Conservation (phyloP, 2,329 filamentous ascomycete genomes). For the Chrysosporium queenslandicum region DNA sequence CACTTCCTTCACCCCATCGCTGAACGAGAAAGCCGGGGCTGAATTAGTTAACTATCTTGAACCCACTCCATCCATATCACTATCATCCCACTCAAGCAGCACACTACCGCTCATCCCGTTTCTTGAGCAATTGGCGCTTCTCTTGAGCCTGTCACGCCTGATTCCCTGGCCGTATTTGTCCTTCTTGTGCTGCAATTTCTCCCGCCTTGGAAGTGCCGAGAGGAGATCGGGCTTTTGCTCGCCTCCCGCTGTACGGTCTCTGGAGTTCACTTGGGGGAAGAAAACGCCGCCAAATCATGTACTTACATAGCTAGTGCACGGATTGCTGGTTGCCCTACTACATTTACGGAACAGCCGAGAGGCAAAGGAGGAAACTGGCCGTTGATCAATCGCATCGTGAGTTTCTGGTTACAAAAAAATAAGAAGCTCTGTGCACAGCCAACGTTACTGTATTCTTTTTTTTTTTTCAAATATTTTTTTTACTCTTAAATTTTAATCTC, state of each 20-base stretch:
- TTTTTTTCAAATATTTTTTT: not conserved
- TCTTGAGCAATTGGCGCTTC: not conserved
- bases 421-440: not conserved
- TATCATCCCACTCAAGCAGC: not conserved
- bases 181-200: not conserved
- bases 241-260: not conserved
- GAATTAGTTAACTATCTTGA: not conserved
- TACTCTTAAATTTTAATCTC: not conserved
- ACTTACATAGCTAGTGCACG: not conserved
- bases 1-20: too few relatives aligned
- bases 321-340: constrained; percentile 2
- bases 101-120: not conserved
- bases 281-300: not conserved
- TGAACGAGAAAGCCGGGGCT: too few relatives aligned
- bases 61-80: not conserved
- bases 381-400: constrained; percentile 7
- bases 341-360: constrained; percentile 2
- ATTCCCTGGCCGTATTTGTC: not conserved
- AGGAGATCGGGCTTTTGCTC: not conserved
- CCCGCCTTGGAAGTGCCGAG: not conserved
- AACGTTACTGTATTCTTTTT: not conserved
- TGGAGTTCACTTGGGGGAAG: not conserved
- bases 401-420: constrained; percentile 2
- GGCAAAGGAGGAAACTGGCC: not conserved
- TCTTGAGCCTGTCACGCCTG: not conserved